These are phyloP conservation scores for Melaleuca alternifolia DNA, from an alignment of 345 rosid genomes.

Conservation along the genomic window DNA sequence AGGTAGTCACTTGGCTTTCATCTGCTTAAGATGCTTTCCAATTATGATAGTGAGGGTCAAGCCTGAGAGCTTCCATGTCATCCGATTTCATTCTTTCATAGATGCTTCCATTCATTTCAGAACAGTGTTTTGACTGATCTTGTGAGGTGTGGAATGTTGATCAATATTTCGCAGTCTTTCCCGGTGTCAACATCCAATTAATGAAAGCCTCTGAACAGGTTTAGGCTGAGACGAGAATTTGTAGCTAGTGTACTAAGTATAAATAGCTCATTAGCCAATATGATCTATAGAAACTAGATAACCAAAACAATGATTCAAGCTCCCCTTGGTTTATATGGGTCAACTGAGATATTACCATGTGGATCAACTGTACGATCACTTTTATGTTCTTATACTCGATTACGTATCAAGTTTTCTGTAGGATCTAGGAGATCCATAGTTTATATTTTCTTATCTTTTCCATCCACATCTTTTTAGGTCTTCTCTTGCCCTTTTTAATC, in stretches of 20 bases:
- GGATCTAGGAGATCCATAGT: not conserved
- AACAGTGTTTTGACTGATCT: not conserved
- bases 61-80: not conserved
- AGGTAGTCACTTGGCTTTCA: slow-evolving; percentile 28
- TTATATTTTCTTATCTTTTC: not conserved
- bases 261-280: not conserved
- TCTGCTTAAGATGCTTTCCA: not conserved
- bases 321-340: not conserved
- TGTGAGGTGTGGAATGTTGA: not conserved
- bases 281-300: not conserved
- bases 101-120: not conserved
- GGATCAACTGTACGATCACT: not conserved
- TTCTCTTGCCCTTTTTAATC: not conserved
- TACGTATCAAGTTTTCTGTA: not conserved
- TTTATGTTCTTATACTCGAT: not conserved
- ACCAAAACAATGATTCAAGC: not conserved
- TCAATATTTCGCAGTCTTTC: not conserved
- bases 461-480: not conserved
- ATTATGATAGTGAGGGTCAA: not conserved
- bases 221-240: not conserved
- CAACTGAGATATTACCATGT: not conserved
- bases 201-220: not conserved
- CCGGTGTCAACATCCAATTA: not conserved
- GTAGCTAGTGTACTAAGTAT: not conserved
- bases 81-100: not conserved